Base-by-base conservation (phyloP, 495 filamentous ascomycete genomes). In the Penicillium cataractarum region DNA sequence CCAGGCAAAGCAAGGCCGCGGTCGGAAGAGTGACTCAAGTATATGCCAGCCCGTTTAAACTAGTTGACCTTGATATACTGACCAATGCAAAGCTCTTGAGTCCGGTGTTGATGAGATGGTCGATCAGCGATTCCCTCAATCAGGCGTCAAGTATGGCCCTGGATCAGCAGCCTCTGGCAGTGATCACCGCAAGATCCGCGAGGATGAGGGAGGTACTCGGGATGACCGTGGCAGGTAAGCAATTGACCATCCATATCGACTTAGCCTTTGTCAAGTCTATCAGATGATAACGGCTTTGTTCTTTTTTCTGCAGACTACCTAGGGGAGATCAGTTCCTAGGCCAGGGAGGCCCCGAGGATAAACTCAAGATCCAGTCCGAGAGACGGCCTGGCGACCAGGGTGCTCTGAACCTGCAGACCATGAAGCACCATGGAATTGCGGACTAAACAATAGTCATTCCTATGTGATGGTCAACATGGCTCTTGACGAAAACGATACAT, bases 41-140 rank as follows among this genome's bases (percentile, higher is more conserved):
- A 77, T 22, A 77, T 66, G 17, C 31, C 39, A 12, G 44, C 19
- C 19, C 10, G 44, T 39, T 35, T 19, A 6, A 10, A 1, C 15
- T 22, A 35, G 24, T 6, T 33, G 22, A 42, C 55, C 19, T 31
- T 26, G 6, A 19, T n/a, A 58, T 55, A 6, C 39, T 60, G 40
- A 61, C 24, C 53, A 29, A 46, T 35, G 56, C 48, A 44, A 57
- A 85, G 82, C 79, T 17, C 49, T 68, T 50, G 84, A 87, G 69
- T 86, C 84, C 44, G 82, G 82, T 57, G 75, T 86, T 66, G 74
- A 86, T 65, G 72, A 80, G 56, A 66, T 72, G 65, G 83, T 77
- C 21, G 60, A 71, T 15, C 62, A 71, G 51, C 78, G 78, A 53
- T 86, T 86, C 69, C 70, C 77, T 27, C 58, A 74, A 17, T 67